Base-by-base conservation (phyloP, 495 filamentous ascomycete species). In the Tuber magnatum region DNA sequence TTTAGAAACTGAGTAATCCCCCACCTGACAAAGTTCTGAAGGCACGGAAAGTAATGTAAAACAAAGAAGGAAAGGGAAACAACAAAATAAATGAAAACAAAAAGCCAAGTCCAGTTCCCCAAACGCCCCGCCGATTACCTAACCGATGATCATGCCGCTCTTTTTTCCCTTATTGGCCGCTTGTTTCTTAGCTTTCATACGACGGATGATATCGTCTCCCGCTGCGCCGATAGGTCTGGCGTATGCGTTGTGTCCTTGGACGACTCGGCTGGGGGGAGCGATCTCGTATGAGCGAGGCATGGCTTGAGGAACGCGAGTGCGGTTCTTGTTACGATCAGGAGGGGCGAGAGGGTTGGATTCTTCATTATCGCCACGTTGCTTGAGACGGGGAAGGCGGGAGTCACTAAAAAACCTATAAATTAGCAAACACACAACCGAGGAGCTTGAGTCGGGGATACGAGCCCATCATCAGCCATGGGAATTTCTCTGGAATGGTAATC, bases 401-500 rank as follows among this genome's bases (percentile, higher is more conserved):
- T 73, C 73, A 44, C 41, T 77, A 72, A 44, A n/a, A 20, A 48
- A 38, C 32, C 41, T 24, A 44, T 68, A 41, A 68, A 72, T 77
- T 76, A 77, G 46, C 24, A 56, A 32, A 48, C 22, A 39, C 24
- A 12, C 28, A 24, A 48, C 38, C 22, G 39, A 28, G 39, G n/a
- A 24, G n/a, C 39, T 40, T 44, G 8, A 16, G 6, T 51, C 10
- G 20, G 56, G n/a, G 65, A 40, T 80, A 80, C 79, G 28, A 65
- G 6, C 56, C 75, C 78, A 72, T 77, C 77, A 42, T 71, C 70
- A 3, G 80, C 79, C 32, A 75, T 75, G 18, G 80, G 80, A 38
- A 82, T 76, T n/a, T 81, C 80, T 35, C 77, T 74, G 14, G 80
- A 82, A 71, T 78, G 80, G 85, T 95, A 97, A 83, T 97, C 93